Base-by-base conservation (phyloP, 2,329 filamentous ascomycete genomes). In the Davidsoniella virescens region DNA sequence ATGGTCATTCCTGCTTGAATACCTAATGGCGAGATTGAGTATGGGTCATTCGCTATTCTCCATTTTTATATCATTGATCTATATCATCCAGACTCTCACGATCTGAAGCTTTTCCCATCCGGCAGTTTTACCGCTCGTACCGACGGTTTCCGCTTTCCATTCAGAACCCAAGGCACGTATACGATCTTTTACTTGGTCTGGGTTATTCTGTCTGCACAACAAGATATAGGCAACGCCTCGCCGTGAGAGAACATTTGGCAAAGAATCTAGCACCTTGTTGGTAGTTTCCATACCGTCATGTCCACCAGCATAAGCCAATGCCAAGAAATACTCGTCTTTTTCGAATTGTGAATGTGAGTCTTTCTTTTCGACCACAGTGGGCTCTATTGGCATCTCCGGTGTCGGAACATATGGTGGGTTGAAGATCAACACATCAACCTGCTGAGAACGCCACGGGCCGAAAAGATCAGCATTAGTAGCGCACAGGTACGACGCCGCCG, bases 391-490 rank as follows among this genome's bases (percentile, higher is more conserved):
- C 53, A 93, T 66, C 39, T 79, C 75, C 23, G 81, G 73, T 2
- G 88, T 93, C 2, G 92, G 92, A 12, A 98, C 92, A 62, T 98
- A 98, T 0, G 92, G 92, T 49, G 92, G 92, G 62, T 98, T 98
- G 72, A 96, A 98, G 25, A 98, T 74, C 55, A 98, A 72, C 9
- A 98, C 73, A 61, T 98, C 92, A 4, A 94, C 73, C 38, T 66
- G 65, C 3, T 25, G 14, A 10, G 46, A 52, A 0, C 67, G 60
- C 39, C 93, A 66, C 0, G 80, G 68, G 2, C 73, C 64, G 4
- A 73, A 71, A 0, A 98, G 71, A 60, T 96, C 86, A 1, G 76
- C 81, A 52, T 78, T 78, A 23, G 82, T 62, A 16, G 81, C 75
- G 39, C 78, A 82, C 6, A 92, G 64, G 57, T 82, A 85, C 12